Evolutionary conservation across 2,329 filamentous ascomycete genomes (phyloP).

Genomic region (Capronia epimyces): DNA sequence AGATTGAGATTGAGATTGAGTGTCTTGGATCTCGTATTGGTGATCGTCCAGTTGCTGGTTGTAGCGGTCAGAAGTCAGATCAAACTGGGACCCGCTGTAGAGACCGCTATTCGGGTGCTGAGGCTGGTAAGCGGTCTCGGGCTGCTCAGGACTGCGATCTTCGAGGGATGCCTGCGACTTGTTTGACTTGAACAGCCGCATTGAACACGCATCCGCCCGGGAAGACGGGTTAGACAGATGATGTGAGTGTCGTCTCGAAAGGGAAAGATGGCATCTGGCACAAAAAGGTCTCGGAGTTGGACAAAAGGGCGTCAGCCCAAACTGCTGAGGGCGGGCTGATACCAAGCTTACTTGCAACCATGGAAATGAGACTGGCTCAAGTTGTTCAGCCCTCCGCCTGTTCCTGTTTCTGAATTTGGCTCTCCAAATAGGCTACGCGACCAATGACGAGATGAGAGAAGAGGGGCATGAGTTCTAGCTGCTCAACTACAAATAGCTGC

Average conservation of each 20-base stretch:
- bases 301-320: constrained; percentile 1
- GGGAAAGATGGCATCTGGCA: not conserved
- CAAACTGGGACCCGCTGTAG: constrained; percentile 1
- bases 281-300: not conserved
- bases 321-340: constrained; percentile 1
- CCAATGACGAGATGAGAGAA: not conserved
- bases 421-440: not conserved
- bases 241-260: constrained; percentile 8
- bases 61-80: constrained; percentile 8
- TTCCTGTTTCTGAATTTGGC: not conserved
- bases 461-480: not conserved
- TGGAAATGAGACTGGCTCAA: not conserved
- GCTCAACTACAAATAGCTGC: not conserved
- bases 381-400: not conserved
- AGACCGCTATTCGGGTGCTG: not conserved
- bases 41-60: constrained; percentile 10
- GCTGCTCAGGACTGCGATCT: constrained; percentile 12
- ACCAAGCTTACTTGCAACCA: not conserved
- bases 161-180: constrained; percentile 31
- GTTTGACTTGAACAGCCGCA: constrained; percentile 29
- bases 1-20: constrained; percentile 14
- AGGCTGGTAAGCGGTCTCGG: not conserved
- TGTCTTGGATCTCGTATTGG: constrained; percentile 14
- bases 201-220: constrained; percentile 18
- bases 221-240: constrained; percentile 6